Percentiles rank a stretch among this genome's conserved stretches.
These are phyloP conservation scores for Uncinocarpus reesii DNA, from an alignment of 2,329 filamentous ascomycete genomes.

Conservation along the genomic window DNA sequence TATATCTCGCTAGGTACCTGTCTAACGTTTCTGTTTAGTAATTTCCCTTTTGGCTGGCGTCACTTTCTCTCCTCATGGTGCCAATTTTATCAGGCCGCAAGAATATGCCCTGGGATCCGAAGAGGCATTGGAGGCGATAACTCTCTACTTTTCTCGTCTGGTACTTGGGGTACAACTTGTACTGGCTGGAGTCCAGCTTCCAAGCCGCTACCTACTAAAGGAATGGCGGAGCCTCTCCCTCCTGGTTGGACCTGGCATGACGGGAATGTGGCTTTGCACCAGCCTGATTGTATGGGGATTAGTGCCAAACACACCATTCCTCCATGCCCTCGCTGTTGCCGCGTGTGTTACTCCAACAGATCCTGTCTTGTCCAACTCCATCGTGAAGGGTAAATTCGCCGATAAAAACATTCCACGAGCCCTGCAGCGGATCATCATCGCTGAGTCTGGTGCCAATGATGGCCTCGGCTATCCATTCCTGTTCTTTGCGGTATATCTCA, in stretches of 20 bases:
- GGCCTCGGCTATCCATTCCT: constrained; percentile 82
- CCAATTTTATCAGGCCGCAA: constrained; percentile 63
- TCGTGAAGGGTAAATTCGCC: constrained; percentile 87
- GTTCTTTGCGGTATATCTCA: constrained; percentile 72
- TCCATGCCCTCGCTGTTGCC: constrained; percentile 69
- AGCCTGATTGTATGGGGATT: constrained; percentile 68
- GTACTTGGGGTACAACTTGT: constrained; percentile 87
- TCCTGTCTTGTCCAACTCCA: constrained; percentile 75
- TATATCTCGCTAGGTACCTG: background rate
- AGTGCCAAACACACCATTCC: constrained; percentile 58
- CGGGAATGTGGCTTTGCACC: constrained; percentile 75
- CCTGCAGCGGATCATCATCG: constrained; percentile 69
- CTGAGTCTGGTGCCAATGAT: constrained; percentile 81
- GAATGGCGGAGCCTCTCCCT: constrained; percentile 69
- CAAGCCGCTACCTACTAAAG: constrained; percentile 64
- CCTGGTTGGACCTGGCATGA: constrained; percentile 76
- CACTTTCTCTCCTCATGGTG: constrained; percentile 64
- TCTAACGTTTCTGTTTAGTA: constrained; percentile 42
- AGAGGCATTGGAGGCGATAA: constrained; percentile 58
- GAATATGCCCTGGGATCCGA: constrained; percentile 57
- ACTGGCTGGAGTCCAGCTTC: constrained; percentile 76
- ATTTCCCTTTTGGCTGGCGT: constrained; percentile 74
- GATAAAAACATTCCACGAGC: constrained; percentile 78
- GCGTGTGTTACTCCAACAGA: constrained; percentile 90
- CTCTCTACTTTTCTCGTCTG: constrained; percentile 72